Evolutionary conservation across 2,329 filamentous ascomycete species (phyloP), one percentile per base, ranked within the genome.

Genomic region (Kalaharituber pfeilii): DNA sequence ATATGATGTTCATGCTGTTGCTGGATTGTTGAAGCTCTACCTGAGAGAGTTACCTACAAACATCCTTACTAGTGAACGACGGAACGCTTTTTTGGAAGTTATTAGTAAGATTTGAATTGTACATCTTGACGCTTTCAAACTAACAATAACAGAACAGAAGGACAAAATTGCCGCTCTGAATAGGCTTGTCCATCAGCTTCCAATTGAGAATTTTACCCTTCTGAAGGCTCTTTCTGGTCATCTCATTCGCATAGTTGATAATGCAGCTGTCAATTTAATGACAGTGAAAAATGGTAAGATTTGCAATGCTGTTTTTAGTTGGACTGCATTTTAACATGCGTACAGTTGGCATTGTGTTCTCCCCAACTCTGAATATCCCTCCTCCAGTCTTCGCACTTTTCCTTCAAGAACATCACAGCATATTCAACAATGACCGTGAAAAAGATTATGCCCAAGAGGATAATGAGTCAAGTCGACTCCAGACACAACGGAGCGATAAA

Each of bases 1-100:
- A 66, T 86, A 94, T 66, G 91, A 98, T 67, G 88, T 98, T 25
- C 89, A 98, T 67, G 91, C 91, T 0, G 84, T 98, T 9, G 91
- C 91, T 6, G 94, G 88, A 29, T 73, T 98, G 49, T 75, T 98
- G 64, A 98, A 98, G 70, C 75, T 93, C 50, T 98, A 96, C 67
- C 74, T 98, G 47, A 82, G 91, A 53, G 91, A 98, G 68, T 73
- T 98, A 52, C 91, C 91, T 4, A 83, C 82, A 1, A 94, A 86
- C 15, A 89, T 98, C 30, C 73, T 98, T 57, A 96, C 91, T 1
- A 77, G 86, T 57, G 89, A 96, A 61, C 74, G 95, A 33, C 88
- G 95, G 66, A 72, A 89, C 51, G 84, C 94, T 56, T 98, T 98
- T 67, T 71, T 95, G 58, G 76, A 81, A 29, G 83, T 87, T 27